Percentiles rank a stretch among this genome's conserved stretches.
These are phyloP conservation scores for Gautieria morchelliformis DNA, from an alignment of 768 basidiomycete genomes.

Conservation along the genomic window DNA sequence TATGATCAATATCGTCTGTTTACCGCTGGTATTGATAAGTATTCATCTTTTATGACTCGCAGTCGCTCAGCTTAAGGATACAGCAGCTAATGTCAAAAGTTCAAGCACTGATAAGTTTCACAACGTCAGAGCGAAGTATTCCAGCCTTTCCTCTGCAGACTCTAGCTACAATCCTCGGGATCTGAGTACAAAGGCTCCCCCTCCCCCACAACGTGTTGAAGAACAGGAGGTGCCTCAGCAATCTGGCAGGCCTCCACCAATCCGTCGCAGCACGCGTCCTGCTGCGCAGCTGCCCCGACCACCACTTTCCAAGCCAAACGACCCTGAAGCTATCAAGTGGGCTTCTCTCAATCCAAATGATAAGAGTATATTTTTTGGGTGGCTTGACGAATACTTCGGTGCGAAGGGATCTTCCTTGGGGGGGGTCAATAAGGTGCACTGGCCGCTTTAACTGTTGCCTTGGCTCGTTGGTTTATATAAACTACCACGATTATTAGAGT, in stretches of 20 bases:
- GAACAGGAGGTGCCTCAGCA: constrained; percentile 10
- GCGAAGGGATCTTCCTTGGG: not conserved
- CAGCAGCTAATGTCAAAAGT: constrained; percentile 54
- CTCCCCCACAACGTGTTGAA: constrained; percentile 19
- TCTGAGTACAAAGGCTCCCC: constrained; percentile 16
- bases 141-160: constrained; percentile 48
- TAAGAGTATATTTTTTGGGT: constrained; percentile 63
- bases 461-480: too few relatives aligned
- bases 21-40: not conserved
- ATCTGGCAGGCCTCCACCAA: constrained; percentile 17
- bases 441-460: too few relatives aligned
- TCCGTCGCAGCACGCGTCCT: constrained; percentile 4
- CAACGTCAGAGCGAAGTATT: constrained; percentile 45
- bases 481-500: too few relatives aligned
- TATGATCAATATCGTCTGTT: not conserved
- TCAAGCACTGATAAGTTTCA: constrained; percentile 40
- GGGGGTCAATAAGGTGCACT: not conserved
- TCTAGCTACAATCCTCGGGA: constrained; percentile 50
- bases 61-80: constrained; percentile 62
- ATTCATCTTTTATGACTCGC: not conserved
- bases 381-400: constrained; percentile 75
- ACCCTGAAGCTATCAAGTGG: constrained; percentile 49
- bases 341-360: constrained; percentile 54
- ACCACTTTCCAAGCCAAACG: not conserved
- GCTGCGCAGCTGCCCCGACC: not conserved